A percentile compares a stretch with the other conserved stretches of the same genome.
Conservation (phyloP, 73 alveolate species). For the Blepharisma japonicum region DNA sequence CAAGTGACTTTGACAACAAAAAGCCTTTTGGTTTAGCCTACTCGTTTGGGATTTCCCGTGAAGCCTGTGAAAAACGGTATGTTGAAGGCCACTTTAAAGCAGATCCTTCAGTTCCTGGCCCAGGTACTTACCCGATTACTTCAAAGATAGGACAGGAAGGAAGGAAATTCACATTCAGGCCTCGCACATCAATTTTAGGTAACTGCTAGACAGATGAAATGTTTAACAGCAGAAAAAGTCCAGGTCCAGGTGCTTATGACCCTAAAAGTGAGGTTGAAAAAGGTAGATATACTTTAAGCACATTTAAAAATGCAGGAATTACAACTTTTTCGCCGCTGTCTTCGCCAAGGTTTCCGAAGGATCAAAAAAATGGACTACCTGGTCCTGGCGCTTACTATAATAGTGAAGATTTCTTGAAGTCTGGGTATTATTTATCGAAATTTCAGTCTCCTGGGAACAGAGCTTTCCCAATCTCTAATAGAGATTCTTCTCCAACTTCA, state of each 20-base stretch:
- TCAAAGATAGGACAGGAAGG: conserved; percentile 49
- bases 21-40: conserved; percentile 50
- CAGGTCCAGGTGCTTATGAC: conserved; percentile 71
- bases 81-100: conserved; percentile 42
- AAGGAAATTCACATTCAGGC: conserved; percentile 39
- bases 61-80: conserved; percentile 51
- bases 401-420: neutral
- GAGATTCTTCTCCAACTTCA: conserved; percentile 2
- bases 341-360: conserved; percentile 20
- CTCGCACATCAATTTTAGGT: conserved; percentile 42
- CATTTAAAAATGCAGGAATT: neutral
- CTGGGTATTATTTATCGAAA: conserved; percentile 33
- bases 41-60: conserved; percentile 60
- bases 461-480: conserved; percentile 29
- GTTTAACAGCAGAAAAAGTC: conserved; percentile 27
- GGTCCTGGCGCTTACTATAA: conserved; percentile 30
- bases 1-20: neutral
- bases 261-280: conserved; percentile 33
- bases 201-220: neutral
- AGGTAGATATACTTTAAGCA: conserved; percentile 23
- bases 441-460: conserved; percentile 27
- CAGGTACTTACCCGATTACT: conserved; percentile 55
- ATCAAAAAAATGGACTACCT: conserved; percentile 6
- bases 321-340: conserved; percentile 33
- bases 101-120: conserved; percentile 68